phyloP scores from a whole-genome alignment of 768 basidiomycete species.

The Boletus rubescentipes region DNA sequence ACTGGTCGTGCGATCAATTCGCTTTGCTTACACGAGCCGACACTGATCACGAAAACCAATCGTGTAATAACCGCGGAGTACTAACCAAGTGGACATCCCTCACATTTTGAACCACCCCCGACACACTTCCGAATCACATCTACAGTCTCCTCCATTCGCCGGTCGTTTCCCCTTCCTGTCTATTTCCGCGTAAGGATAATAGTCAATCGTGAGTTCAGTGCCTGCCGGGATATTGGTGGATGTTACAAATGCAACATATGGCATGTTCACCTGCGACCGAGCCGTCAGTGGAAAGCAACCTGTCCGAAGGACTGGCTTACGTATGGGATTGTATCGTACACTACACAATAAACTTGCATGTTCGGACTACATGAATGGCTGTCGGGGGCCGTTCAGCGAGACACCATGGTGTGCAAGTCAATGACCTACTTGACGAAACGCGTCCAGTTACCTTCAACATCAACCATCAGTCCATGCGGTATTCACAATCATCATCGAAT shows the following conservation, averaged over 20 bases:
- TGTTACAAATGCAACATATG: constrained; percentile 62
- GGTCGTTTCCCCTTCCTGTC: constrained; percentile 27
- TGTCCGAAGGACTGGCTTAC: constrained; percentile 31
- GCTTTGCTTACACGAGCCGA: too few relatives aligned
- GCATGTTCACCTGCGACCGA: constrained; percentile 49
- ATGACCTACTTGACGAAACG: constrained; percentile 65
- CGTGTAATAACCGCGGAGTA: too few relatives aligned
- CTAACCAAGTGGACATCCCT: too few relatives aligned
- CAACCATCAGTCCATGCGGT: constrained; percentile 1
- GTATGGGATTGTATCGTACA: constrained; percentile 60
- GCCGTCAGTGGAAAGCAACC: background rate
- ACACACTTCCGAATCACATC: constrained; percentile 37
- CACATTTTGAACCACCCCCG: constrained; percentile 37
- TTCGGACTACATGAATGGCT: constrained; percentile 73
- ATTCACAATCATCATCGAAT: background rate
- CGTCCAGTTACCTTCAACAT: constrained; percentile 70
- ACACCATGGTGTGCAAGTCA: background rate
- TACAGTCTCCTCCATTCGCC: constrained; percentile 32
- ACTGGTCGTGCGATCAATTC: too few relatives aligned
- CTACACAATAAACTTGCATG: constrained; percentile 52
- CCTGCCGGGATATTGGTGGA: constrained; percentile 44
- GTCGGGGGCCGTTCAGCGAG: constrained; percentile 6
- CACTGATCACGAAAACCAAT: too few relatives aligned
- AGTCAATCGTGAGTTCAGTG: constrained; percentile 65
- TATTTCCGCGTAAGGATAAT: constrained; percentile 46